These are phyloP conservation scores for Sarcomyxa edulis DNA, from an alignment of 768 basidiomycete species.

Conservation along the genomic window DNA sequence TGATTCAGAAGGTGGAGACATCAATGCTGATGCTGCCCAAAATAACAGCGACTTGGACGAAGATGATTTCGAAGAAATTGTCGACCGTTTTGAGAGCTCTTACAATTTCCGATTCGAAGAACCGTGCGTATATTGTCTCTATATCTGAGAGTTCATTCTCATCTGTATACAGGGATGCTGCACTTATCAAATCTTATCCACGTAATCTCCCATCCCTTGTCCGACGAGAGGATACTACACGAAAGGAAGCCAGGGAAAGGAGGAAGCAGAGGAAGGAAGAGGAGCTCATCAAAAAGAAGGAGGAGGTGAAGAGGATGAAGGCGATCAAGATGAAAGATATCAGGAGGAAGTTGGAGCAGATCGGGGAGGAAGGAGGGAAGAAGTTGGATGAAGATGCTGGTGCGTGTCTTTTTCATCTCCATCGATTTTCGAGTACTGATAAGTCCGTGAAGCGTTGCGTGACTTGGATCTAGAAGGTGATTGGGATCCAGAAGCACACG, in stretches of 20 bases:
- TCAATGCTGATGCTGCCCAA: conserved; percentile 18
- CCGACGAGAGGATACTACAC: conserved; percentile 67
- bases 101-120: conserved; percentile 99
- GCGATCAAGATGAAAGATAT: conserved; percentile 83
- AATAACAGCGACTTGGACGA: conserved; percentile 44
- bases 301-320: conserved; percentile 79
- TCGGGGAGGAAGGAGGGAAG: conserved; percentile 67
- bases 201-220: conserved; percentile 61
- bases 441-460: conserved; percentile 53
- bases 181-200: conserved; percentile 68
- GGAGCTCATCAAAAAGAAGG: conserved; percentile 64
- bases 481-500: conserved; percentile 86
- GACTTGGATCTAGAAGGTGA: conserved; percentile 86
- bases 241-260: conserved; percentile 83
- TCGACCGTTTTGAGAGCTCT: conserved; percentile 88
- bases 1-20: conserved; percentile 16
- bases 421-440: neutral
- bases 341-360: conserved; percentile 64
- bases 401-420: conserved; percentile 7
- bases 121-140: conserved; percentile 50
- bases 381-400: conserved; percentile 33
- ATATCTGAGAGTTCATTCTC: conserved; percentile 9
- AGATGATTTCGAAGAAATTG: conserved; percentile 79
- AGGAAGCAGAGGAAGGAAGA: conserved; percentile 76
- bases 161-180: conserved; percentile 45